These are phyloP conservation scores for Taphrina communis DNA, from an alignment of 1,139 yeast species.

Conservation along the genomic window DNA sequence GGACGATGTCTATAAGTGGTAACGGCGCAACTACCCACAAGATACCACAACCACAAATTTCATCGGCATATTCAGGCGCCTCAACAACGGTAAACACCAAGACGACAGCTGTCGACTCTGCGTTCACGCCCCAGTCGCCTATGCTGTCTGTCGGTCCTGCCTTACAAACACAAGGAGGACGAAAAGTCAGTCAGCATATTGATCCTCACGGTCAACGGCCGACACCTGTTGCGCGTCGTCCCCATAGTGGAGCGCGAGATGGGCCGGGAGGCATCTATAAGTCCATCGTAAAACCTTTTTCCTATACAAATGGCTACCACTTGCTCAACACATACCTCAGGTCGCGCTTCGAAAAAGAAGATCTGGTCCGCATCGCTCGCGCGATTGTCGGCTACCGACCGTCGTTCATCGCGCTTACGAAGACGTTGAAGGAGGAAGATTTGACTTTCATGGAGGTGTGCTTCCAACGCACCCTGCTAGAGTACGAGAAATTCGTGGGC, in stretches of 20 bases:
- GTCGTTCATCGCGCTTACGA: constrained; percentile 88
- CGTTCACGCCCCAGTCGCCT: background rate
- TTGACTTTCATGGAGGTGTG: constrained; percentile 94
- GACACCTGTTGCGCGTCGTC: constrained; percentile 39
- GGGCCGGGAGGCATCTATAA: constrained; percentile 69
- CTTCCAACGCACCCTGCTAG: constrained; percentile 86
- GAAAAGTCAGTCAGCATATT: background rate
- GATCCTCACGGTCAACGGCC: constrained; percentile 41
- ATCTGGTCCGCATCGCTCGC: constrained; percentile 81
- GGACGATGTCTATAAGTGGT: background rate
- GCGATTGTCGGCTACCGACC: constrained; percentile 91
- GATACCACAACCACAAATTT: background rate
- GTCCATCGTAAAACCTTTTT: constrained; percentile 72
- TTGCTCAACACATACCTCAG: constrained; percentile 75
- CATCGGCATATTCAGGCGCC: background rate
- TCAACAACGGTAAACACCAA: background rate
- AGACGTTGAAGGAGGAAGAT: constrained; percentile 85
- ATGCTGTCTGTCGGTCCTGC: background rate
- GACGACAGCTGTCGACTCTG: background rate
- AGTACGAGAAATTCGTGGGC: constrained; percentile 82
- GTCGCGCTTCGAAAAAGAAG: constrained; percentile 69
- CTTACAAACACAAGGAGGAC: background rate
- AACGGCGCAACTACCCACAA: background rate
- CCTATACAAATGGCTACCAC: constrained; percentile 91
- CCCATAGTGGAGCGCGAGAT: constrained; percentile 42